phyloP scores from a whole-genome alignment of 345 rosid species.

The Rubroshorea leprosula region DNA sequence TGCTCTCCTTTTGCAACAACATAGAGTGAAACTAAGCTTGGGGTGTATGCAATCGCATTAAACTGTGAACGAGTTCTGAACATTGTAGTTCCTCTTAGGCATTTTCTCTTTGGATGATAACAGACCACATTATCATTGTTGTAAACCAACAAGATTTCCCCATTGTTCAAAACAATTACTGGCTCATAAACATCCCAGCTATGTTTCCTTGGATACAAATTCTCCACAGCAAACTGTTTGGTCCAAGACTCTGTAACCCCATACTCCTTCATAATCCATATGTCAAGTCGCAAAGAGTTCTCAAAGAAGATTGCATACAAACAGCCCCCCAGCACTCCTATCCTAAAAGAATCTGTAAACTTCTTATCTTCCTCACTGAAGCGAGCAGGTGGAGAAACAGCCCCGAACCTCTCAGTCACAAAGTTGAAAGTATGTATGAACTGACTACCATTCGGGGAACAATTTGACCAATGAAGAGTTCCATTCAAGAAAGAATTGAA shows the following conservation, averaged over 20 bases:
- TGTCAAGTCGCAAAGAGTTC: constrained; percentile 1
- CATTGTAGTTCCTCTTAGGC: background rate
- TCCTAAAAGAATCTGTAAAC: constrained; percentile 1
- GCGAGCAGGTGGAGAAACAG: constrained; percentile 9
- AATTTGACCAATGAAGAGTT: constrained; percentile 11
- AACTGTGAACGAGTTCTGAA: constrained; percentile 7
- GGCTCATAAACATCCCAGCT: constrained; percentile 13
- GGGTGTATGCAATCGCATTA: constrained; percentile 11
- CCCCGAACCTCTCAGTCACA: constrained; percentile 12
- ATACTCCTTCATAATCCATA: constrained; percentile 17
- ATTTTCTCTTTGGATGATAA: constrained; percentile 6
- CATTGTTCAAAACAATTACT: constrained; percentile 8
- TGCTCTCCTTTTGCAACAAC: constrained; percentile 11
- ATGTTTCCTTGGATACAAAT: constrained; percentile 8
- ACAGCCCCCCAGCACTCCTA: constrained; percentile 17
- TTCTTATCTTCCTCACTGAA: background rate
- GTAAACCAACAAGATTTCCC: constrained; percentile 15
- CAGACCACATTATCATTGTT: constrained; percentile 6
- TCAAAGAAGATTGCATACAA: constrained; percentile 7
- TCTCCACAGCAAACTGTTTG: constrained; percentile 13
- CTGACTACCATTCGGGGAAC: constrained; percentile 10
- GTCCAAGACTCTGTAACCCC: constrained; percentile 19
- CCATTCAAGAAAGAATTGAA: constrained; percentile 20
- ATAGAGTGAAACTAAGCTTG: constrained; percentile 11
- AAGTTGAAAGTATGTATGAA: constrained; percentile 12